phyloP scores from a whole-genome alignment of 331 rosid species.

The Pyrus hybrid region DNA sequence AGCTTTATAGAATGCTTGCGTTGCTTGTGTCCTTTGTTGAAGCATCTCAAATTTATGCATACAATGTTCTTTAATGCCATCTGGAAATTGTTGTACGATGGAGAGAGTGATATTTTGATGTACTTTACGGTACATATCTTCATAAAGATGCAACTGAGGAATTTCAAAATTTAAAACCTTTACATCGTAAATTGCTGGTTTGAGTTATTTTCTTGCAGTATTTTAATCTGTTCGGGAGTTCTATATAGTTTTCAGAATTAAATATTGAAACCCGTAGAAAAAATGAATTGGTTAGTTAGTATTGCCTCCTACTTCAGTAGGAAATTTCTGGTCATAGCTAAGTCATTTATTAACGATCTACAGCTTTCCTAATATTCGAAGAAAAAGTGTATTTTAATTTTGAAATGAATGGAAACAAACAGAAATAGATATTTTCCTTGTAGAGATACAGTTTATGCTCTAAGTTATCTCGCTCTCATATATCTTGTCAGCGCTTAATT shows the following conservation, averaged over 20 bases:
- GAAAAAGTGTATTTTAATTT: not conserved
- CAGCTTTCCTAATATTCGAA: not conserved
- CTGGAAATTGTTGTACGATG: too few species aligned
- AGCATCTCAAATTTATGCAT: not conserved
- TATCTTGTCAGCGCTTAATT: constrained; percentile 2
- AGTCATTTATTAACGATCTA: not conserved
- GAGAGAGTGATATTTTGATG: not conserved
- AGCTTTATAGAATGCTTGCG: not conserved
- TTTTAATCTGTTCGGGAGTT: not conserved
- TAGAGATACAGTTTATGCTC: not conserved
- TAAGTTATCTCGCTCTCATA: not conserved
- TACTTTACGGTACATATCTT: not conserved
- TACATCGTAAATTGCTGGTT: not conserved
- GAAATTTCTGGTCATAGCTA: not conserved
- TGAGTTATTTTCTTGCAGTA: not conserved
- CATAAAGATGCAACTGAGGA: not conserved
- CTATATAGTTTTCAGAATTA: not conserved
- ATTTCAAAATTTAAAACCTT: not conserved
- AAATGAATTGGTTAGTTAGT: not conserved
- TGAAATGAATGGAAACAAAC: not conserved
- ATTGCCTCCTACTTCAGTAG: not conserved
- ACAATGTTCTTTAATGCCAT: not conserved
- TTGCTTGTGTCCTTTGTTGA: not conserved
- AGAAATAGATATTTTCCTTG: not conserved
- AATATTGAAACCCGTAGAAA: not conserved